These are phyloP conservation scores for Skeletonema grethae DNA, from an alignment of 108 stramenopile species.

Conservation along the genomic window DNA sequence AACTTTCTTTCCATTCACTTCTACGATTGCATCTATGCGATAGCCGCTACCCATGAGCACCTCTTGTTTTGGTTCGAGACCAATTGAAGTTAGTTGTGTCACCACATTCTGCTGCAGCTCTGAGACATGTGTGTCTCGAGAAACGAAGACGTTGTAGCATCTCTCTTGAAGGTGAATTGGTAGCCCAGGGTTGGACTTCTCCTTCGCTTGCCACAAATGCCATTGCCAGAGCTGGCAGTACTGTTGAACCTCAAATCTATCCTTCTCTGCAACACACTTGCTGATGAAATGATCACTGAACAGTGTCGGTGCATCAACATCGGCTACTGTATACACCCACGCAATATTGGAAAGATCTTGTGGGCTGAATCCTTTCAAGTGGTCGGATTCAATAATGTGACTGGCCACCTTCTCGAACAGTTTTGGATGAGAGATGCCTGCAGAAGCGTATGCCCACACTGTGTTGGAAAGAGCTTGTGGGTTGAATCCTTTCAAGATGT, in stretches of 20 bases:
- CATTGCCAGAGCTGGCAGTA: slow-evolving; percentile 39
- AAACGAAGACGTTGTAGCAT: slow-evolving; percentile 19
- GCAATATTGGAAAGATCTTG: slow-evolving; percentile 4
- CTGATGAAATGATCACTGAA: neutral
- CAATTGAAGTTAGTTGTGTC: neutral
- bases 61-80: slow-evolving; percentile 17
- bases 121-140: neutral
- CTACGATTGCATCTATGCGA: slow-evolving; percentile 14
- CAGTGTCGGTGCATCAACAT: slow-evolving; percentile 28
- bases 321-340: slow-evolving; percentile 43
- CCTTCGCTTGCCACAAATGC: slow-evolving; percentile 19
- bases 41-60: slow-evolving; percentile 11
- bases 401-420: neutral
- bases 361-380: too few relatives aligned
- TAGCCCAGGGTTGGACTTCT: slow-evolving; percentile 3
- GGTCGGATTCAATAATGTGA: neutral
- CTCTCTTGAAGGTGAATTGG: slow-evolving; percentile 13
- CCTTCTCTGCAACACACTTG: too few relatives aligned
- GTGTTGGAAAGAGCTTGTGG: neutral
- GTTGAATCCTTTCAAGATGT: neutral
- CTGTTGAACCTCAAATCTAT: too few relatives aligned
- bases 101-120: slow-evolving; percentile 18
- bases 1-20: slow-evolving; percentile 10
- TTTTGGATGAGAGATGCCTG: neutral
- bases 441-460: slow-evolving; percentile 17